Base-by-base conservation (phyloP, 441 rosid genomes). In the Gossypium davidsonii region DNA sequence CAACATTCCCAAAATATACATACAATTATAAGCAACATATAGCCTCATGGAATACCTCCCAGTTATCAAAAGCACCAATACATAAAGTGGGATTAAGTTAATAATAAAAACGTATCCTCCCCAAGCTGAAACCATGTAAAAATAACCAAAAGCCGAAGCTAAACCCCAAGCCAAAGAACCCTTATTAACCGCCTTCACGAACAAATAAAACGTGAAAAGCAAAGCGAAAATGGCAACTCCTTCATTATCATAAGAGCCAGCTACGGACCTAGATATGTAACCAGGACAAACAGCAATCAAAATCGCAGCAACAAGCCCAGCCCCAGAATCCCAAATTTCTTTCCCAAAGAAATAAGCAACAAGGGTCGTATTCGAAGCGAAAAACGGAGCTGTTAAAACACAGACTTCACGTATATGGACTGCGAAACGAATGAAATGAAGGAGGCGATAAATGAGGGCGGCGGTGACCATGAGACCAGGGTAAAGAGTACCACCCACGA, bases 41-140 rank as follows among this genome's bases (percentile, higher is more conserved):
- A 94, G 73, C 83, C 98, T 84, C 94, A 92, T 83, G 0, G 98
- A 94, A 74, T 94, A 90, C 85, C 97, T 88, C 75, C 98, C 98
- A 4, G 97, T 91, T 46, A 91, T 78, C 83, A 94, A 76, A 76
- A 94, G 79, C 83, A 90, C 98, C 84, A 92, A n/a, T 23, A 94
- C 98, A 80, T 92, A 94, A 65, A 94, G 94, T 1, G 98, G 98
- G 59, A 94, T 66, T 85, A 94, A 82, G 77, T 94, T 94, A 71
- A 94, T 94, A 46, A 94, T 94, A 77, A 94, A 94, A 64, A 94
- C 94, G 80, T 94, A 92, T 2, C 97, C 98, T 67, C 98, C 97
- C 98, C 98, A 94, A 4, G 98, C 98, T 0, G 99, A 94, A 68
- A 94, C 99, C 99, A 94, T 94, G 69, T 92, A 94, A 58, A 94